phyloP scores from a whole-genome alignment of 768 basidiomycete genomes.

The Pleurotus platypus region DNA sequence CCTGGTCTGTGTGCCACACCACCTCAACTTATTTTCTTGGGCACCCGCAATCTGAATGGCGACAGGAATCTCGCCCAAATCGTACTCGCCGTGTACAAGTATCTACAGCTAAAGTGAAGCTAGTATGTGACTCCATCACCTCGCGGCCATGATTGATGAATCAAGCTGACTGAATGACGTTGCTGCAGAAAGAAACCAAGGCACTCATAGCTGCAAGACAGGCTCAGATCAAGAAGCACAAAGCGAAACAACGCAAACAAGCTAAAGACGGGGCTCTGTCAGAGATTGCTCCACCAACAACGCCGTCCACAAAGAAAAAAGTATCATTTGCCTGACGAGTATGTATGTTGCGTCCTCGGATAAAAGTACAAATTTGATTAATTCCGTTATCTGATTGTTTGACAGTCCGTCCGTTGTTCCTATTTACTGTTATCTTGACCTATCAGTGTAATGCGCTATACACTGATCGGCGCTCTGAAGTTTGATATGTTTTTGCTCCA shows the following conservation, averaged over 20 bases:
- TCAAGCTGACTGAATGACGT: constrained; percentile 1
- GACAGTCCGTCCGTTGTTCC: neutral
- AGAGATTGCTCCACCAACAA: neutral
- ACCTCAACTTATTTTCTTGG: neutral
- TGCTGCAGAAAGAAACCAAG: constrained; percentile 38
- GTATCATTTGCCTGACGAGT: constrained; percentile 6
- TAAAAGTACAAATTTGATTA: neutral
- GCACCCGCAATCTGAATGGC: neutral
- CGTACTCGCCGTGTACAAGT: constrained; percentile 11
- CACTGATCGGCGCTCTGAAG: neutral
- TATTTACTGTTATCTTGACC: neutral
- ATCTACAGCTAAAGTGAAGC: constrained; percentile 30
- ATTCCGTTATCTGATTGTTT: neutral
- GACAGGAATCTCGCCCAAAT: constrained; percentile 11
- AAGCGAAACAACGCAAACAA: constrained; percentile 27
- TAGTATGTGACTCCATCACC: constrained; percentile 24
- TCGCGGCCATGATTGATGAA: neutral
- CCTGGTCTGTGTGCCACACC: neutral
- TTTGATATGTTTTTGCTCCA: neutral
- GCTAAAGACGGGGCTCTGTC: neutral
- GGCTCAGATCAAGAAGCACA: constrained; percentile 35
- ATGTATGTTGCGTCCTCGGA: neutral
- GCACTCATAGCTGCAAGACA: constrained; percentile 31
- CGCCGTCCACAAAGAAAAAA: neutral
- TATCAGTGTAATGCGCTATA: neutral